Percentiles rank a stretch among this genome's conserved stretches.
phyloP scores from a whole-genome alignment of 768 basidiomycete genomes.

The Boletus rubroflammeus region DNA sequence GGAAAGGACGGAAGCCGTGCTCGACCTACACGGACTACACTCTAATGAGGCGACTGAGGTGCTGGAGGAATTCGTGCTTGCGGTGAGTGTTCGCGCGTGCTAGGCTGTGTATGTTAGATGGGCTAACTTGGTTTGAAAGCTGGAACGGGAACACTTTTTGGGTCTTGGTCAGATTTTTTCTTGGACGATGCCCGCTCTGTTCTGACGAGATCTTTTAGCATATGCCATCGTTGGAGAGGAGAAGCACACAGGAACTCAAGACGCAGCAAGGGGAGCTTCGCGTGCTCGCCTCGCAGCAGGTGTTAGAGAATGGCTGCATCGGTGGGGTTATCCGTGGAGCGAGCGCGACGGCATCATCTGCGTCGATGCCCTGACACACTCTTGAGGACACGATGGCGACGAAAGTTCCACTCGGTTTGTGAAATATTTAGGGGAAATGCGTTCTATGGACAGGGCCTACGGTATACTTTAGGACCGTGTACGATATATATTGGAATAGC shows the following conservation, averaged over 20 bases:
- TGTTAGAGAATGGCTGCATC: conserved; percentile 86
- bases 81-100: conserved; percentile 49
- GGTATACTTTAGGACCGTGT: too few relatives aligned
- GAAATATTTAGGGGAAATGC: conserved; percentile 17
- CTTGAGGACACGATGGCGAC: conserved; percentile 19
- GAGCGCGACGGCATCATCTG: conserved; percentile 89
- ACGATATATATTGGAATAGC: conserved; percentile 3
- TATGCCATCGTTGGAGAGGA: conserved; percentile 93
- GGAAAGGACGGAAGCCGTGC: conserved; percentile 82
- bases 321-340: conserved; percentile 96
- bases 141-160: conserved; percentile 85
- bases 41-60: conserved; percentile 91
- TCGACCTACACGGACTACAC: conserved; percentile 94
- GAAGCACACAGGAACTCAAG: conserved; percentile 93
- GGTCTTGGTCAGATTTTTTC: conserved; percentile 62
- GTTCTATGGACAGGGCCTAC: too few relatives aligned
- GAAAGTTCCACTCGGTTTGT: background rate
- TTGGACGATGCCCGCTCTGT: background rate
- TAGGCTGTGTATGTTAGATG: background rate
- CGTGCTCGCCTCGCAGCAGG: conserved; percentile 80
- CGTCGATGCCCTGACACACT: conserved; percentile 80
- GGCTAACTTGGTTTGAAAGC: conserved; percentile 39
- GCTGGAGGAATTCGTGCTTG: conserved; percentile 81
- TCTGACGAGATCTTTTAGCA: conserved; percentile 42
- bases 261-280: conserved; percentile 74